Evolutionary conservation across 805 yeast species (phyloP).

Genomic region (Suhomyces pyralidae): DNA sequence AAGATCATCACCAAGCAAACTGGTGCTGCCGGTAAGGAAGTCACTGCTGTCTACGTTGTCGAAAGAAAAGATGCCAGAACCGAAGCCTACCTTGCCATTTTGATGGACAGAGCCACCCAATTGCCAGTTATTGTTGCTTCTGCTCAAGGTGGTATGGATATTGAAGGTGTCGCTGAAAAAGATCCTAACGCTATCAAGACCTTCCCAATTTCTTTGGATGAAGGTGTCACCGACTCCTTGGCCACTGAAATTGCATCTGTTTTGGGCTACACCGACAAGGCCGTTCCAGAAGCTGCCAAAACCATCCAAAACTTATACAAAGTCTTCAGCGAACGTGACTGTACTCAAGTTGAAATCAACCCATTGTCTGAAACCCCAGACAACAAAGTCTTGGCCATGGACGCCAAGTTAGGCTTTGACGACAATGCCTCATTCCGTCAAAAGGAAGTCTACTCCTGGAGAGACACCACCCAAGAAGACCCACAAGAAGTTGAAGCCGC

Average conservation of each 20-base stretch:
- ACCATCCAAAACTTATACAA: conserved; percentile 83
- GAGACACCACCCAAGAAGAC: conserved; percentile 97
- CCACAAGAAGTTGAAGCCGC: conserved; percentile 95
- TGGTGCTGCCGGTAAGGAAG: conserved; percentile 95
- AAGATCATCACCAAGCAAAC: conserved; percentile 97
- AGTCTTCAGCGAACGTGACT: conserved; percentile 87
- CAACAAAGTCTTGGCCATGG: conserved; percentile 93
- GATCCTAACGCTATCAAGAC: conserved; percentile 91
- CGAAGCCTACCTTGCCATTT: conserved; percentile 92
- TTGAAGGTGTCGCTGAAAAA: conserved; percentile 94
- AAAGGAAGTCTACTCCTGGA: conserved; percentile 91
- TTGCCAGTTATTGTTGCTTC: conserved; percentile 93
- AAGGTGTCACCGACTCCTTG: conserved; percentile 74
- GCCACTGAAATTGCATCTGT: conserved; percentile 75
- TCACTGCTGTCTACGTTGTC: conserved; percentile 92
- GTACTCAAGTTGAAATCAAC: conserved; percentile 98
- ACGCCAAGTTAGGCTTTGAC: conserved; percentile 97
- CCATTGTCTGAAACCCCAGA: conserved; percentile 93
- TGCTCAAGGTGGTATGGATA: conserved; percentile 99
- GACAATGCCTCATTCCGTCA: conserved; percentile 96
- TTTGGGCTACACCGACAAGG: conserved; percentile 76
- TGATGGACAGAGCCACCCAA: conserved; percentile 91
- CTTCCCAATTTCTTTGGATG: conserved; percentile 70
- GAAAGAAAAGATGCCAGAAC: conserved; percentile 92
- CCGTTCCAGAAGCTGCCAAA: conserved; percentile 82